Evolutionary conservation across 129 eudicot species (phyloP).

Genomic region (Gnaphalium uliginosum): DNA sequence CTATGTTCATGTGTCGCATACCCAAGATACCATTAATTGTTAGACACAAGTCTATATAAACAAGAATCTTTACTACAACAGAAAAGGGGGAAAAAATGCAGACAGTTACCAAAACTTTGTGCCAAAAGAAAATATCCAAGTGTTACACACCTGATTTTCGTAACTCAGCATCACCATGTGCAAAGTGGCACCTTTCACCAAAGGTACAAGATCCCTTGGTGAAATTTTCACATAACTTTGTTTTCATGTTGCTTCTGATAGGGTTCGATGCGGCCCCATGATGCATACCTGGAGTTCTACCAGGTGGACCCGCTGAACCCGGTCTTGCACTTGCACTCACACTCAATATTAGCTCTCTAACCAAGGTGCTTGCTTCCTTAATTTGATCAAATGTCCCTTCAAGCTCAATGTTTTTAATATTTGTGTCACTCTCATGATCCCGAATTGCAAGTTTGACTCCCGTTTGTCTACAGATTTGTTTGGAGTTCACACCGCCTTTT

Average conservation of each 20-base stretch:
- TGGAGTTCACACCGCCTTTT: slow-evolving; percentile 82
- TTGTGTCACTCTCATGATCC: slow-evolving; percentile 65
- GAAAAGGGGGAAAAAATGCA: not conserved
- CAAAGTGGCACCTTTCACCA: slow-evolving; percentile 88
- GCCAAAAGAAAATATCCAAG: not conserved
- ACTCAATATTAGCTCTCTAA: slow-evolving; percentile 57
- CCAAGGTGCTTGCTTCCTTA: slow-evolving; percentile 67
- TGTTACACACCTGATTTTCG: slow-evolving; percentile 53
- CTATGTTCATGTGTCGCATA: not conserved
- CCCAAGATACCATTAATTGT: slow-evolving; percentile 15
- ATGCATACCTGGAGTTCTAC: slow-evolving; percentile 28
- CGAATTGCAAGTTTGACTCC: slow-evolving; percentile 74
- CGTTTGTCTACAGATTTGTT: slow-evolving; percentile 72
- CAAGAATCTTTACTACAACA: slow-evolving; percentile 13
- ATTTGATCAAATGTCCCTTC: slow-evolving; percentile 92
- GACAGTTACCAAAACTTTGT: slow-evolving; percentile 12
- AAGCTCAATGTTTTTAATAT: slow-evolving; percentile 69
- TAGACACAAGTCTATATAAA: not conserved
- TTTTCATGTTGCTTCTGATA: slow-evolving; percentile 53
- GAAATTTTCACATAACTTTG: slow-evolving; percentile 81
- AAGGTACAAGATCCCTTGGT: slow-evolving; percentile 83
- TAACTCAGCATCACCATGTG: slow-evolving; percentile 81
- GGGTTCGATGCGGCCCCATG: slow-evolving; percentile 35
- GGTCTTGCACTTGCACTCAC: slow-evolving; percentile 38
- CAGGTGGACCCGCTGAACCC: slow-evolving; percentile 20